Percentiles rank a stretch among this genome's conserved stretches.
Conservation (phyloP, 257 asterid genomes). For the Catharanthus roseus region DNA sequence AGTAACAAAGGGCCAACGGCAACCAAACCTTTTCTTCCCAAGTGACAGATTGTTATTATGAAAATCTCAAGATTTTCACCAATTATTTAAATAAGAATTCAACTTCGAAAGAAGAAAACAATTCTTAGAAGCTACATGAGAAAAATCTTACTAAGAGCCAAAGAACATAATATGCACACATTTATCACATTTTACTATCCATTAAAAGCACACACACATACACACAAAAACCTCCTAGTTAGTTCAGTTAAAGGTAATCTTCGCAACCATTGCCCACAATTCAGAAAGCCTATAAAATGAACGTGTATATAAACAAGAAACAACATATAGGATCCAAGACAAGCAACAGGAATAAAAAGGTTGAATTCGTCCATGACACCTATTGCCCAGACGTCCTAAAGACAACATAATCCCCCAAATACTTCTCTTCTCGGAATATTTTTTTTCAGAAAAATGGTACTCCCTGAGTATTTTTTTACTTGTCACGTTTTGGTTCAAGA, state of each 20-base stretch:
- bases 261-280: background rate
- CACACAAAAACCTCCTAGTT: background rate
- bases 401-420: too few species aligned
- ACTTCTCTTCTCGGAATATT: background rate
- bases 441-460: too few species aligned
- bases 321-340: background rate
- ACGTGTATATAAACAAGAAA: background rate
- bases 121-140: background rate
- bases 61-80: background rate
- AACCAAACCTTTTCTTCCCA: background rate
- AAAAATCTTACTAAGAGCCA: background rate
- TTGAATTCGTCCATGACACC: background rate
- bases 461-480: too few species aligned
- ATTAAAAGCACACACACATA: background rate
- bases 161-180: background rate
- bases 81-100: background rate
- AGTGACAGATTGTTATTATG: background rate
- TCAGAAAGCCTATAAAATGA: background rate
- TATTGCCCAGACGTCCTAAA: too few species aligned
- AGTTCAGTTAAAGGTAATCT: background rate
- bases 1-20: background rate
- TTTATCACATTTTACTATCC: background rate
- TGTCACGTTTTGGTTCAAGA: too few species aligned
- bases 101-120: background rate
- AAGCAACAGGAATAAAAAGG: too few species aligned